A percentile compares a stretch with the other conserved stretches of the same genome.
Conservation (phyloP, 305 asterid species). For the Fraxinus platypoda region DNA sequence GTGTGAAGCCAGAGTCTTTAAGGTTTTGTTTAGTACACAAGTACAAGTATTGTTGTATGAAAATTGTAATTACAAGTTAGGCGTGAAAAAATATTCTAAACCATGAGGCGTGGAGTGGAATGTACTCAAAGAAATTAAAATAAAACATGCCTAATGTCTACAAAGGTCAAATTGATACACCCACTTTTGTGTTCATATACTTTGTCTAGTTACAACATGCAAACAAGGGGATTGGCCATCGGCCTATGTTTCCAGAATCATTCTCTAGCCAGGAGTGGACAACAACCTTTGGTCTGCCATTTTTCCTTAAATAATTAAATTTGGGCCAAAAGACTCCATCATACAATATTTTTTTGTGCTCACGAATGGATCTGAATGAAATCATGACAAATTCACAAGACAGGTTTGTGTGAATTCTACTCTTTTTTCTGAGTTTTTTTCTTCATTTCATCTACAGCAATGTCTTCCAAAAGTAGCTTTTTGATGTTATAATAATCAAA, state of each 20-base stretch:
- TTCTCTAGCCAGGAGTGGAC: neutral
- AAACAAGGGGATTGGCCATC: constrained; percentile 22
- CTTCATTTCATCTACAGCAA: constrained; percentile 18
- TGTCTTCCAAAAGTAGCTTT: constrained; percentile 17
- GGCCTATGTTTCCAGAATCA: neutral
- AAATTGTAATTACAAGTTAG: constrained; percentile 3
- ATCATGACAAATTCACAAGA: constrained; percentile 23
- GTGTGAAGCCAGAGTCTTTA: neutral
- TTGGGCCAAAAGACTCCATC: neutral
- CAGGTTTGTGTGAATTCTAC: constrained; percentile 18
- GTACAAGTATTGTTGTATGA: neutral
- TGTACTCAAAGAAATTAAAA: constrained; percentile 50
- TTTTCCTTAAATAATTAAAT: neutral
- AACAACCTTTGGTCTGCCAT: constrained; percentile 21
- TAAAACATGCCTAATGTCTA: constrained; percentile 22
- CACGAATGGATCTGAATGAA: constrained; percentile 39
- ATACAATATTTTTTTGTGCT: constrained; percentile 4
- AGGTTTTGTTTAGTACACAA: neutral
- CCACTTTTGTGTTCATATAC: constrained; percentile 29
- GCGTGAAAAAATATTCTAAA: constrained; percentile 19
- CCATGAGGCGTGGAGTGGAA: constrained; percentile 35
- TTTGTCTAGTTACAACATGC: constrained; percentile 28
- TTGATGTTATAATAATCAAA: neutral
- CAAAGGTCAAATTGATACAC: constrained; percentile 36
- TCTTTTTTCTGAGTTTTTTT: constrained; percentile 3